phyloP scores from a whole-genome alignment of 2,329 filamentous ascomycete genomes.

The Aureobasidium sp. region DNA sequence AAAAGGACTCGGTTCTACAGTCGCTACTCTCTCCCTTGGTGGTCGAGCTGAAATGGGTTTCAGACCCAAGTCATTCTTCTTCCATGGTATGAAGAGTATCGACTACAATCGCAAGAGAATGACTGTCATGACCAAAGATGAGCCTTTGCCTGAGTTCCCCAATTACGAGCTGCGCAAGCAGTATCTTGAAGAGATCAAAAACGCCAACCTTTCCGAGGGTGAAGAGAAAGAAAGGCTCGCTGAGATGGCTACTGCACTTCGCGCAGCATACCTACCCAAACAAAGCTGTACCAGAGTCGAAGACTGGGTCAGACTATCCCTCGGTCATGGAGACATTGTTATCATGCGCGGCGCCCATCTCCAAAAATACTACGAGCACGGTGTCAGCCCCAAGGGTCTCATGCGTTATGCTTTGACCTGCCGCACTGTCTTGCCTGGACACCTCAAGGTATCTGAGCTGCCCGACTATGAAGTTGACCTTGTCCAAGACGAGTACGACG shows the following conservation, averaged over 20 bases:
- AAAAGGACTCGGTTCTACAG: constrained; percentile 50
- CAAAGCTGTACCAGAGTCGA: constrained; percentile 19
- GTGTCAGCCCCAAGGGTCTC: constrained; percentile 42
- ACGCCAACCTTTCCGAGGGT: constrained; percentile 14
- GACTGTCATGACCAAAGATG: constrained; percentile 17
- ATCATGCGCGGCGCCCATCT: constrained; percentile 54
- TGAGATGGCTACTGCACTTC: constrained; percentile 30
- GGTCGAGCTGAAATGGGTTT: constrained; percentile 50
- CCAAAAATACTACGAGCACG: constrained; percentile 53
- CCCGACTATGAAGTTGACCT: constrained; percentile 29
- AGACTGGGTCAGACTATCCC: constrained; percentile 33
- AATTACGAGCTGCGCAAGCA: constrained; percentile 27
- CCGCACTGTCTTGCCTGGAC: constrained; percentile 41
- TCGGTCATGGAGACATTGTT: constrained; percentile 56
- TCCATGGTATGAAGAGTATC: constrained; percentile 22
- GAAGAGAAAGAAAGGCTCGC: constrained; percentile 20
- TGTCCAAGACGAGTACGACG: constrained; percentile 30
- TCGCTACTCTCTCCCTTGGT: constrained; percentile 54
- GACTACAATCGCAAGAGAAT: neutral
- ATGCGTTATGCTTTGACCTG: constrained; percentile 51
- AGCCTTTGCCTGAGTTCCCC: constrained; percentile 20
- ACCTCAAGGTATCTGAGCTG: constrained; percentile 31
- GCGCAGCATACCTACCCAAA: constrained; percentile 15
- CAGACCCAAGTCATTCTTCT: constrained; percentile 46
- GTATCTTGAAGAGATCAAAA: constrained; percentile 23